These are phyloP conservation scores for Suillus cothurnatus DNA, from an alignment of 768 basidiomycete species.

Conservation along the genomic window DNA sequence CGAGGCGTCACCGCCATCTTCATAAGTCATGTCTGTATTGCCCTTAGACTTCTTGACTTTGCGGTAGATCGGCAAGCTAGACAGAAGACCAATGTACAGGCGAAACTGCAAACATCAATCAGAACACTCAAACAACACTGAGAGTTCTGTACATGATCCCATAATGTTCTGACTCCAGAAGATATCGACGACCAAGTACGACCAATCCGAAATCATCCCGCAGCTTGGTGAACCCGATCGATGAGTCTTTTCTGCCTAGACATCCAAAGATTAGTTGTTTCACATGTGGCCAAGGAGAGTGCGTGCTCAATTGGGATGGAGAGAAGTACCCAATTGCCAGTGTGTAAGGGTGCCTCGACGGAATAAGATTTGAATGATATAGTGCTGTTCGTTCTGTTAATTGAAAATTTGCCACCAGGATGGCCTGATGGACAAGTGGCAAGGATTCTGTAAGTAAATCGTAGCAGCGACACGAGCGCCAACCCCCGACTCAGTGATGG, in stretches of 20 bases:
- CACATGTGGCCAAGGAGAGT: not conserved
- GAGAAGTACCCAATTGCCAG: too few relatives aligned
- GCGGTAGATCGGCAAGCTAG: constrained; percentile 33
- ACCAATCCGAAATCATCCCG: constrained; percentile 35
- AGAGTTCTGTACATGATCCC: constrained; percentile 30
- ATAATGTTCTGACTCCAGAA: constrained; percentile 28
- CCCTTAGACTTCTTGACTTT: constrained; percentile 30
- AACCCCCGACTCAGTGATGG: too few relatives aligned
- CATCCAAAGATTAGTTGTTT: not conserved
- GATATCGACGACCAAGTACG: constrained; percentile 34
- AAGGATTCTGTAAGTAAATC: too few relatives aligned
- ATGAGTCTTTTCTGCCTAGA: constrained; percentile 16
- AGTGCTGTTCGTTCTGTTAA: too few relatives aligned
- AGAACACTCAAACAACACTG: not conserved
- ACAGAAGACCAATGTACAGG: constrained; percentile 32
- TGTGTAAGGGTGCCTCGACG: too few relatives aligned
- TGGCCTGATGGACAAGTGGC: too few relatives aligned
- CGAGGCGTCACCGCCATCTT: constrained; percentile 31
- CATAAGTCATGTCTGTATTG: constrained; percentile 27
- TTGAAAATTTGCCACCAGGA: too few relatives aligned
- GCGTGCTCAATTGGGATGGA: too few relatives aligned
- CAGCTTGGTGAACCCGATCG: constrained; percentile 29
- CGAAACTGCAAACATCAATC: constrained; percentile 27
- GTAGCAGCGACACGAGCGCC: too few relatives aligned
- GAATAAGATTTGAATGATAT: too few relatives aligned